phyloP scores from a whole-genome alignment of 768 basidiomycete genomes.

The Mycena venus region DNA sequence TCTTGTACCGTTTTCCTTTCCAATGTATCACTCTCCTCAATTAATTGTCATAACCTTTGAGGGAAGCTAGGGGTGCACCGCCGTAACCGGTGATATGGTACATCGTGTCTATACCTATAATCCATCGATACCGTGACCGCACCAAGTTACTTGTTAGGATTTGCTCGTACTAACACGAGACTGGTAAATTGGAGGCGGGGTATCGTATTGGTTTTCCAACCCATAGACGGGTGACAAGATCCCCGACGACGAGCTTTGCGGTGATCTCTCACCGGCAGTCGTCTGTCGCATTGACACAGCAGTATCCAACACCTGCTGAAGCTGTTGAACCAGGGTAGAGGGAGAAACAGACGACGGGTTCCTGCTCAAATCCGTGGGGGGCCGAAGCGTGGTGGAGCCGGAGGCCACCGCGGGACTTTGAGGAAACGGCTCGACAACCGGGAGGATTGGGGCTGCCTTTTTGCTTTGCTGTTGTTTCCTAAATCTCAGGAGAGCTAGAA shows the following conservation, averaged over 20 bases:
- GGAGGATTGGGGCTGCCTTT: not conserved
- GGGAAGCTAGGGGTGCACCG: too few relatives aligned
- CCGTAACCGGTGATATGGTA: too few relatives aligned
- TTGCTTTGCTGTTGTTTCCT: not conserved
- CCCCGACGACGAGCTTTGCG: not conserved
- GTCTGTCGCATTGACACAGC: not conserved
- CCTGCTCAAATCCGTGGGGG: not conserved
- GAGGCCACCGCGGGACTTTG: not conserved
- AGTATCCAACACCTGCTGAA: constrained; percentile 4
- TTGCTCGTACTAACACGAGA: not conserved
- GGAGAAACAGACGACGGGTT: not conserved
- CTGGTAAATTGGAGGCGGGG: constrained; percentile 13
- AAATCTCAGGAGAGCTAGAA: not conserved
- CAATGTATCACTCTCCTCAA: constrained; percentile 5
- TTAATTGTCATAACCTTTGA: too few relatives aligned
- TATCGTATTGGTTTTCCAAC: not conserved
- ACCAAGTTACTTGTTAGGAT: not conserved
- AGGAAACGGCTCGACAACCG: constrained; percentile 5
- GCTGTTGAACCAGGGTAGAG: not conserved
- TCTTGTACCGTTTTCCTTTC: not conserved
- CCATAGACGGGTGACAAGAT: not conserved
- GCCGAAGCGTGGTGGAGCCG: not conserved
- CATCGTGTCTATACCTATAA: not conserved
- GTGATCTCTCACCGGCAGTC: not conserved
- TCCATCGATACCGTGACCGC: not conserved